phyloP scores from a whole-genome alignment of 495 filamentous ascomycete genomes.

The Jackrogersella multiformis region DNA sequence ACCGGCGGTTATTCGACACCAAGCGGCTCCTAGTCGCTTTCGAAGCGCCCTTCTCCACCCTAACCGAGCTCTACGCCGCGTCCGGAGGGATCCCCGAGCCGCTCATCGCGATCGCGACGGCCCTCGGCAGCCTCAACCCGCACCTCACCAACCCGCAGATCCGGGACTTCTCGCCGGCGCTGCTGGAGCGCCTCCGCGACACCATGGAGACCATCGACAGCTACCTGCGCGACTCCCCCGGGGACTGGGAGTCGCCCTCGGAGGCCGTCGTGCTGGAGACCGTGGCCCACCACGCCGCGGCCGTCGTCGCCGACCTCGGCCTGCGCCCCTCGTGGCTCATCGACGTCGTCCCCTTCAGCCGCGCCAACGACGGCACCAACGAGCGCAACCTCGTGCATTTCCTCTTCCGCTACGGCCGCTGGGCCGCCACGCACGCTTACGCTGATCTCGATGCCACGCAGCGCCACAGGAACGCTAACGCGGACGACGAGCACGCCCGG shows the following conservation, averaged over 20 bases:
- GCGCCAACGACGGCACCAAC: conserved; percentile 15
- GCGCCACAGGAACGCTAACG: neutral
- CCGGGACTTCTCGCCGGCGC: conserved; percentile 27
- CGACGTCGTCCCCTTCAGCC: neutral
- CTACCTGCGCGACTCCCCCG: conserved; percentile 17
- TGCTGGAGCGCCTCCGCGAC: conserved; percentile 51
- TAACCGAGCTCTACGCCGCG: conserved; percentile 16
- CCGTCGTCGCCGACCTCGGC: conserved; percentile 6
- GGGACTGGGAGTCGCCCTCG: conserved; percentile 2
- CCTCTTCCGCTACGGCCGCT: conserved; percentile 10
- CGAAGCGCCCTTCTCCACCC: conserved; percentile 24
- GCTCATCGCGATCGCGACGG: conserved; percentile 5
- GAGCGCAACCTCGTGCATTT: conserved; percentile 8
- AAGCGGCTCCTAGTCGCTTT: conserved; percentile 48
- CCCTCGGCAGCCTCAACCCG: neutral
- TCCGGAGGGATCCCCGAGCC: neutral
- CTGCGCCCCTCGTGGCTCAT: conserved; percentile 6
- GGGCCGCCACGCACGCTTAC: neutral
- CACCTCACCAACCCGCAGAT: neutral
- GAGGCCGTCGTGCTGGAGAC: conserved; percentile 20
- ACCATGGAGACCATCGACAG: conserved; percentile 46
- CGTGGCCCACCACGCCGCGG: conserved; percentile 11
- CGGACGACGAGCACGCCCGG: neutral
- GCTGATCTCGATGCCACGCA: neutral
- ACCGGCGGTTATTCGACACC: conserved; percentile 53